Percentiles rank a stretch among this genome's conserved stretches.
Conservation (phyloP, 768 basidiomycete species). For the Astraeus odoratus region DNA sequence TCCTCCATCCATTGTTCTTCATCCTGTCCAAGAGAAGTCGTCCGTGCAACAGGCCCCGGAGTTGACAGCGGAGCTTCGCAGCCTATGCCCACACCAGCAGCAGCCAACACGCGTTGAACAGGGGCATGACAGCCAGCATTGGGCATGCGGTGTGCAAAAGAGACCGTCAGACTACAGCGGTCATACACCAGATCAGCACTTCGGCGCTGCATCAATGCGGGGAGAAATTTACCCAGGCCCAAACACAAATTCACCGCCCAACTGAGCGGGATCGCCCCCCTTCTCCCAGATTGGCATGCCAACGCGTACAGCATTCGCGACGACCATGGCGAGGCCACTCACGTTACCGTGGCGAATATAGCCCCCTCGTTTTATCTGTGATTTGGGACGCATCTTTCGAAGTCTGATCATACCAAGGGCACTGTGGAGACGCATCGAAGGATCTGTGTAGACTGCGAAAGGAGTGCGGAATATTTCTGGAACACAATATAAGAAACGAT, state of each 20-base stretch:
- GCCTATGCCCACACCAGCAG: conserved; percentile 41
- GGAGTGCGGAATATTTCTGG: conserved; percentile 64
- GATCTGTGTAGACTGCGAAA: conserved; percentile 77
- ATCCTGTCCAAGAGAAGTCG: conserved; percentile 10
- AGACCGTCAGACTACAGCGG: conserved; percentile 48
- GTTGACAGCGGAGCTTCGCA: conserved; percentile 15
- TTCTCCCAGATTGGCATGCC: conserved; percentile 81
- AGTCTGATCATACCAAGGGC: conserved; percentile 67
- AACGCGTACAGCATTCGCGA: conserved; percentile 59
- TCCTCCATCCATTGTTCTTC: conserved; percentile 32
- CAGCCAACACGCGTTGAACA: conserved; percentile 58
- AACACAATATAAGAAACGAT: background rate
- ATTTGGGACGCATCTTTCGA: conserved; percentile 35
- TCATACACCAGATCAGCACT: conserved; percentile 2
- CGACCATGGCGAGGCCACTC: conserved; percentile 67
- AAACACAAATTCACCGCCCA: conserved; percentile 87
- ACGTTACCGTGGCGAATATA: conserved; percentile 65
- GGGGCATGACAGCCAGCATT: conserved; percentile 67
- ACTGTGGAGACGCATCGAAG: conserved; percentile 57
- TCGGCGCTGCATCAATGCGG: background rate
- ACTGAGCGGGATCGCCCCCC: conserved; percentile 68
- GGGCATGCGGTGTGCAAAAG: conserved; percentile 83
- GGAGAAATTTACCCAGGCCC: conserved; percentile 48
- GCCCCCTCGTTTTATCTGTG: conserved; percentile 39
- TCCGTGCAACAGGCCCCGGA: conserved; percentile 3